These are phyloP conservation scores for Eimeria acervulina DNA, from an alignment of 169 alveolate genomes.

Conservation along the genomic window DNA sequence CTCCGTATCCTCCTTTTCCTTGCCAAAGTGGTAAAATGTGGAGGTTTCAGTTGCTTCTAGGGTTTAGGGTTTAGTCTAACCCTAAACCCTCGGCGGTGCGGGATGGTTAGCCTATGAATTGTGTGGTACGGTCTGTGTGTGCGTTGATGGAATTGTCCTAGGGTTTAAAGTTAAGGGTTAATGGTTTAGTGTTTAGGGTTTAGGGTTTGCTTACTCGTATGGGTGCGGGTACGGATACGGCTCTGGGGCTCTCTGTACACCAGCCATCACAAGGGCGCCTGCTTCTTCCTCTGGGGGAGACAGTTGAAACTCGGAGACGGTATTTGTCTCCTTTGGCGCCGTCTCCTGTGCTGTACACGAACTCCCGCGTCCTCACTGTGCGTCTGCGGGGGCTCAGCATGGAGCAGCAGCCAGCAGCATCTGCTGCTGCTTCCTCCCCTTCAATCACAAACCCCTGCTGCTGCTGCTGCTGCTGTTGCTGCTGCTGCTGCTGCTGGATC, in stretches of 20 bases:
- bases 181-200: background rate
- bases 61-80: conserved; percentile 26
- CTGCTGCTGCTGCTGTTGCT: conserved; percentile 46
- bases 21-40: background rate
- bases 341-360: background rate
- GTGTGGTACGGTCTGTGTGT: no score
- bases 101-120: no score
- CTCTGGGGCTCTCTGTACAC: background rate
- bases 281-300: background rate
- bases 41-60: background rate
- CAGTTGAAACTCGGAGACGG: conserved; percentile 6
- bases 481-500: conserved; percentile 31
- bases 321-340: background rate
- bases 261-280: conserved; percentile 3
- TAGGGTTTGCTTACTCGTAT: background rate
- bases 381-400: background rate
- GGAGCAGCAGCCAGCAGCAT: conserved; percentile 38
- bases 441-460: conserved; percentile 24
- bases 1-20: background rate
- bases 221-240: background rate
- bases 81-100: no score
- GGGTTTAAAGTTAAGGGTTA: background rate
- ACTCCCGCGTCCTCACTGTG: background rate
- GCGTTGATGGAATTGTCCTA: background rate
- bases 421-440: conserved; percentile 2